Evolutionary conservation across 2,329 filamentous ascomycete species (phyloP), one percentile per base, ranked within the genome.

Genomic region (Rhytidhysteron rufulum): DNA sequence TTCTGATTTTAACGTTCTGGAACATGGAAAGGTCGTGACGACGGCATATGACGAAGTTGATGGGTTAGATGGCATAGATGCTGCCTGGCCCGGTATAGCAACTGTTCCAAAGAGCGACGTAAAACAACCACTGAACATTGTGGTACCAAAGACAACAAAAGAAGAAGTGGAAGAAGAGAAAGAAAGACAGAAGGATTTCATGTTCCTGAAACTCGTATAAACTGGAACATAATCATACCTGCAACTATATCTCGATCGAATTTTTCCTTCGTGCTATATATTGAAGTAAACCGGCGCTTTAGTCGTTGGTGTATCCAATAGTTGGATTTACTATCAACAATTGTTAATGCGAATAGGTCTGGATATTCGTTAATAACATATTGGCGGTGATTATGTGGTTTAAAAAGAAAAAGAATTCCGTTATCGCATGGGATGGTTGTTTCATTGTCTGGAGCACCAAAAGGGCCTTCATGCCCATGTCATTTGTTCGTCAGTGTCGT

Each of bases 41-140:
- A 53, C 47, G 3, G 54, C 52, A 39, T 58, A 54, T 38, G 53
- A 55, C n/a, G 47, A 50, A 20, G 42, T 56, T 22, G 51, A 60
- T 13, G 38, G 31, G 4, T 7, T 16, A 5, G 49, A 55, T 6
- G 55, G 44, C 3, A 42, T 47, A 10, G 38, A 55, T 17, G 34
- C 50, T 3, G 32, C 50, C 17, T 60, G 58, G 58, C 52, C 53
- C 7, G 47, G 37, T 19, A 37, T 36, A 2, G 41, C 36, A n/a
- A 38, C 39, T 2, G 17, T 9, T 19, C 22, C 20, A 37, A 31
- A 9, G 31, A 16, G 17, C 31, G 13, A 32, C 7, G 16, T 32
- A 32, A 32, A 32, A 4, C n/a, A 27, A 16, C 41, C 41, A 15
- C 44, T 41, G 5, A 40, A 46, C 43, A 19, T 40, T 11, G 21